Evolutionary conservation across 169 alveolate genomes (phyloP).

Genomic region (Cryptosporidium ubiquitum): DNA sequence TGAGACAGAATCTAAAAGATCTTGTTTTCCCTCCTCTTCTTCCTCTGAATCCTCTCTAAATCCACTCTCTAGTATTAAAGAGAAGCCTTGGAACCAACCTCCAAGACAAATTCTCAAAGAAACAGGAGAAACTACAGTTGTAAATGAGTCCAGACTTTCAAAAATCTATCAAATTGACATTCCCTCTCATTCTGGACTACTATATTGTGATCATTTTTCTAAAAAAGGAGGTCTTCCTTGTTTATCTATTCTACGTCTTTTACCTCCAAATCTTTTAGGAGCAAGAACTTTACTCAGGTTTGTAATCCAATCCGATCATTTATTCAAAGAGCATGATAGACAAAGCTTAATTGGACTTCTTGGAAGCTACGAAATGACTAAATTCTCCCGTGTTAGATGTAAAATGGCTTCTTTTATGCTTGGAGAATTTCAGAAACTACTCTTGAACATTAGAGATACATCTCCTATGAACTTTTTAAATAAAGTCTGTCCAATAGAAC

Average conservation of each 20-base stretch:
- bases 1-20: not conserved
- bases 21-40: not conserved
- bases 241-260: conserved; percentile 24
- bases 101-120: not conserved
- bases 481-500: conserved; percentile 29
- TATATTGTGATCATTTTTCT: conserved; percentile 55
- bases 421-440: conserved; percentile 9
- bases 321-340: conserved; percentile 40
- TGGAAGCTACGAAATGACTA: conserved; percentile 38
- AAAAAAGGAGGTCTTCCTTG: conserved; percentile 66
- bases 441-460: conserved; percentile 20
- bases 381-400: conserved; percentile 32
- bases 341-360: conserved; percentile 8
- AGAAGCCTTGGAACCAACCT: not conserved
- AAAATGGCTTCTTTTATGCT: conserved; percentile 16
- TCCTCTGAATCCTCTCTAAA: not conserved
- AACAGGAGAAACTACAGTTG: not conserved
- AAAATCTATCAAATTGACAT: conserved; percentile 30
- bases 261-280: conserved; percentile 57
- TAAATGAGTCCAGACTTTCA: conserved; percentile 1
- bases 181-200: conserved; percentile 2
- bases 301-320: conserved; percentile 19
- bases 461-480: not conserved
- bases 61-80: not conserved
- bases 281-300: conserved; percentile 59